Base-by-base conservation (phyloP, 1,284 basidiomycete species). In the Leucocoprinus gongylophorus region DNA sequence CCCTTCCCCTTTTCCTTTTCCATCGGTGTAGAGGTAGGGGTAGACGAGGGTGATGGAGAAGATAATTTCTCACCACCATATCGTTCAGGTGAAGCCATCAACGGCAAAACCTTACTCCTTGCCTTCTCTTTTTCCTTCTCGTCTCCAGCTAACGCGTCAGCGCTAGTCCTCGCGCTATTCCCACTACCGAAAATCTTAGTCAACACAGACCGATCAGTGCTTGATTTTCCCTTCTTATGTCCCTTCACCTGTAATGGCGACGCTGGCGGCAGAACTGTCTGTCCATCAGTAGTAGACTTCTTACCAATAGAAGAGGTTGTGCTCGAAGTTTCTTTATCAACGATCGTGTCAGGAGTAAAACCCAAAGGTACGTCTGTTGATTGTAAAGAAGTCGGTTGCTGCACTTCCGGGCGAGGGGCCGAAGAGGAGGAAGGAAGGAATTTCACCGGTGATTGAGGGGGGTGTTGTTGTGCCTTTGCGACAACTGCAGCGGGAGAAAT, bases 151-250 rank as follows among this genome's bases (percentile, higher is more conserved):
- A 33, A 33, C 8, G 42, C 48, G 4, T 50, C 54, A 17, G 53
- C 48, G 20, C 43, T 56, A 13, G 48, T 48, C 18, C 30, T 51
- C 12, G 51, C 50, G 12, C 41, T 54, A 13, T 46, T 54, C 33
- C 38, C 53, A 9, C 54, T 53, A 32, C 67, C 64, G 54, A 71
- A 71, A 38, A 72, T 67, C 57, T 71, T 73, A 20, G 63, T 65
- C 2, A 71, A 58, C 2, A 66, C 68, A 39, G 71, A 58, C 49
- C 64, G 66, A 50, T 72, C 74, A 43, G 76, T 20, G 55, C 70
- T 58, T 48, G 67, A 67, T 44, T 66, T 63, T n/a, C 69, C 59
- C 60, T 72, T 59, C 52, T 64, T 61, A 57, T 72, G 68, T n/a
- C 64, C 56, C 51, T 62, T 58, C 58, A 62, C 6, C n/a, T 8